Base-by-base conservation (phyloP, 1,284 basidiomycete genomes). In the Trichosporon sp. region DNA sequence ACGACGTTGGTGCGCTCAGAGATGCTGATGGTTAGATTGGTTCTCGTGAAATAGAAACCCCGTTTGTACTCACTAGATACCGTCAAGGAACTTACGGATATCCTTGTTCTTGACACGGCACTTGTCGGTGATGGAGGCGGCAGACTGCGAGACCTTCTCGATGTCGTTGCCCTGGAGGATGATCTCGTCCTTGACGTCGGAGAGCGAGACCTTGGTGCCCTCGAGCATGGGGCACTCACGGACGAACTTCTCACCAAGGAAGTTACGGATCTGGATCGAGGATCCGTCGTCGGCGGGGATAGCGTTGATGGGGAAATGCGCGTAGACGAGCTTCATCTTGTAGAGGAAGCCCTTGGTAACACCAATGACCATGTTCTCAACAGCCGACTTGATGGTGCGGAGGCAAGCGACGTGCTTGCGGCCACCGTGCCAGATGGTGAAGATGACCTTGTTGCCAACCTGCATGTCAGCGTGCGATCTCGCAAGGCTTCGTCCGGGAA, bases 281-380 rank as follows among this genome's bases (percentile, higher is more conserved):
- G 83, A 83, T 70, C 93, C 93, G 77, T 86, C 86, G 58, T 92
- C 90, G 83, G 92, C 90, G 81, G 98, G 94, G 85, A 99, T 98
- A 83, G 93, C 91, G 88, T 99, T 99, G 88, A 99, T 98, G 75
- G 97, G 97, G 89, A 99, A 99, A 89, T 99, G 97, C 80, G 97
- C 97, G 84, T 99, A 99, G 70, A 99, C 97, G 44, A 95, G 88
- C 80, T 93, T 92, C 94, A 98, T 96, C 91, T 99, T 99, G 90
- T 99, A 99, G 81, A 91, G 90, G 91, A 98, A 99, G 74, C 96
- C 97, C 88, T 95, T 93, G 67, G 95, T 98, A 73, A 98, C 95
- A 77, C 95, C 96, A 78, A 87, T 95, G 85, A 99, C 89, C 95
- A 99, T 95, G 88, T 99, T 99, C 84, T 89, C 89, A 79, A 99